Base-by-base conservation (phyloP, 2,329 filamentous ascomycete species). In the Alternaria sp. region DNA sequence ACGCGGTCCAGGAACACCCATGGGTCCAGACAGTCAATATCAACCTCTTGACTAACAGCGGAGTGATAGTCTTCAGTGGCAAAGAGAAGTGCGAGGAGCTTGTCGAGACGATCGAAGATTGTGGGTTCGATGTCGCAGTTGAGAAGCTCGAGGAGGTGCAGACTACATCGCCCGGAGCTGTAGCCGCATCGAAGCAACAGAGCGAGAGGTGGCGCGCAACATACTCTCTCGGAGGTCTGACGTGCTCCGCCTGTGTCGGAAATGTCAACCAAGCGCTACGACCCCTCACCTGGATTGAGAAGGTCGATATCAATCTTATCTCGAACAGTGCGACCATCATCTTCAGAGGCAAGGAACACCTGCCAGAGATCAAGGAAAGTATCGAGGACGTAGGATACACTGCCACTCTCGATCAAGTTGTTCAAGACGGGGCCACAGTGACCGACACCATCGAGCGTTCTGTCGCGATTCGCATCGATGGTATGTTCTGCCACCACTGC, bases 171-270 rank as follows among this genome's bases (percentile, higher is more conserved):
- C 14, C 53, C 10, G 57, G 43, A 14, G 41, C 45, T 14, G 9
- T 11, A 7, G 21, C 44, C 7, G 20, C 46, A 2, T 54, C 58
- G 0, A 69, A 64, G n/a, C 57, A 61, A 18, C 61, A 62, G 15
- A 14, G 61, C 21, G 75, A 80, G 28, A 71, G 58, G 56, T 80
- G 78, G 78, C 70, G 62, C 57, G 84, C 82, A n/a, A 82, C 82
- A 8, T 81, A 86, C 63, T 82, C 83, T 14, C 83, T 88, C 49
- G 81, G 81, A 15, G 87, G 87, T 14, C 87, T 89, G 85, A 88
- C 86, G 3, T 88, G 86, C 71, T 84, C 85, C 56, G 82, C 86
- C 6, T 88, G 87, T 67, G 83, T 86, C 4, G 82, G 81, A 12
- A 79, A 82, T 25, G 80, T 88, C 53, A 84, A 81, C 0, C 76